These are phyloP conservation scores for Colletotrichum eleusines DNA, from an alignment of 2,329 filamentous ascomycete species.

Conservation along the genomic window DNA sequence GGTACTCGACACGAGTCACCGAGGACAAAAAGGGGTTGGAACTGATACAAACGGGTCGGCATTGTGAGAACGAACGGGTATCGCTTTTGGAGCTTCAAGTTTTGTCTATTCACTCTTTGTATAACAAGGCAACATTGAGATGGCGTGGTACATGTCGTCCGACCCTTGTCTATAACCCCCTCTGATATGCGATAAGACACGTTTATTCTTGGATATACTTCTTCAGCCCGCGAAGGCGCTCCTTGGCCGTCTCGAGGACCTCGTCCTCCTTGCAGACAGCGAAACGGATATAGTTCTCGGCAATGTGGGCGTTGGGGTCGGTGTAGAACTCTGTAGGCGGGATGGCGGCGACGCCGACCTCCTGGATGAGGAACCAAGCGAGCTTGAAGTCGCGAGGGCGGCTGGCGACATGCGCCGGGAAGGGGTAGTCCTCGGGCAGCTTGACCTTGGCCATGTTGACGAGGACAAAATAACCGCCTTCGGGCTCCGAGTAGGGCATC, in stretches of 20 bases:
- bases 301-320: slow-evolving; percentile 82
- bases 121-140: background rate
- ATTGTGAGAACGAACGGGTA: background rate
- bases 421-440: slow-evolving; percentile 85
- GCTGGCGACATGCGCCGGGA: slow-evolving; percentile 88
- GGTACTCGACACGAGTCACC: background rate
- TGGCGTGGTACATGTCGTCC: background rate
- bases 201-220: slow-evolving; percentile 68
- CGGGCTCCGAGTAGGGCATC: slow-evolving; percentile 88
- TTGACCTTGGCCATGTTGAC: slow-evolving; percentile 92
- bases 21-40: background rate
- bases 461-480: slow-evolving; percentile 97
- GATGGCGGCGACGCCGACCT: slow-evolving; percentile 94
- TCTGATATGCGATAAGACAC: background rate
- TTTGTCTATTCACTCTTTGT: slow-evolving; percentile 29
- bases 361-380: slow-evolving; percentile 95
- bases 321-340: slow-evolving; percentile 98
- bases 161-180: background rate
- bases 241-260: slow-evolving; percentile 83
- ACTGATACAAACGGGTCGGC: background rate
- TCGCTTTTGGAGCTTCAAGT: background rate
- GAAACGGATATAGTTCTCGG: slow-evolving; percentile 93
- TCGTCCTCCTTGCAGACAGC: slow-evolving; percentile 96
- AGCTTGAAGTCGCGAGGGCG: slow-evolving; percentile 95
- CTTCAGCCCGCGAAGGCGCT: slow-evolving; percentile 78